Conservation (phyloP, 768 basidiomycete species). For the Suillus plorans region DNA sequence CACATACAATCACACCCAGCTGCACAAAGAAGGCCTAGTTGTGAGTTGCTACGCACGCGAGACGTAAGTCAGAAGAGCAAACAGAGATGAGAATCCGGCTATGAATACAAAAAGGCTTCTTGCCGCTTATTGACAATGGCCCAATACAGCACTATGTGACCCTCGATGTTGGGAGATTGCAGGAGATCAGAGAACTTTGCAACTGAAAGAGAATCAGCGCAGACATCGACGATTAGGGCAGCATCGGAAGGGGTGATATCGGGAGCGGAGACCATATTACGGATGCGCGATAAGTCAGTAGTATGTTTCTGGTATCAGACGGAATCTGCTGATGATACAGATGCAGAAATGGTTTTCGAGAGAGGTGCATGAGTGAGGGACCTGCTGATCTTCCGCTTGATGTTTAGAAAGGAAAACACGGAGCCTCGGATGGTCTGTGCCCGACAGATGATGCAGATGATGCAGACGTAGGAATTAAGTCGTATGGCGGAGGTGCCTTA, state of each 20-base stretch:
- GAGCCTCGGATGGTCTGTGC: not conserved
- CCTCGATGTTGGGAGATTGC: not conserved
- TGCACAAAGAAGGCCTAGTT: not conserved
- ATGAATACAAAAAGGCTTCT: not conserved
- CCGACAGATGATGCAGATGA: not conserved
- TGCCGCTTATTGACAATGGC: not conserved
- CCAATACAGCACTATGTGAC: not conserved
- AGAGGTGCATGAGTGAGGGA: not conserved
- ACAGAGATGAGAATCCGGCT: not conserved
- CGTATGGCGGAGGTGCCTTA: not conserved
- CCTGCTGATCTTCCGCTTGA: not conserved
- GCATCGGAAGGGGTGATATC: not conserved
- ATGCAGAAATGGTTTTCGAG: not conserved
- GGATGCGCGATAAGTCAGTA: not conserved
- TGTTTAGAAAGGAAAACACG: not conserved
- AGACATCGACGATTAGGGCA: not conserved
- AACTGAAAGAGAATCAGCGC: not conserved
- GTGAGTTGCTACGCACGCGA: not conserved
- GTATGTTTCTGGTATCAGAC: not conserved
- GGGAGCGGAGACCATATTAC: not conserved
- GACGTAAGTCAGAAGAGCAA: not conserved
- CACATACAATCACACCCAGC: not conserved
- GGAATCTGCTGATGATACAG: not conserved
- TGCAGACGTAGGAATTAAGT: not conserved
- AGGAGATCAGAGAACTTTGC: not conserved